phyloP scores from a whole-genome alignment of 345 rosid genomes.

The Murraya paniculata region DNA sequence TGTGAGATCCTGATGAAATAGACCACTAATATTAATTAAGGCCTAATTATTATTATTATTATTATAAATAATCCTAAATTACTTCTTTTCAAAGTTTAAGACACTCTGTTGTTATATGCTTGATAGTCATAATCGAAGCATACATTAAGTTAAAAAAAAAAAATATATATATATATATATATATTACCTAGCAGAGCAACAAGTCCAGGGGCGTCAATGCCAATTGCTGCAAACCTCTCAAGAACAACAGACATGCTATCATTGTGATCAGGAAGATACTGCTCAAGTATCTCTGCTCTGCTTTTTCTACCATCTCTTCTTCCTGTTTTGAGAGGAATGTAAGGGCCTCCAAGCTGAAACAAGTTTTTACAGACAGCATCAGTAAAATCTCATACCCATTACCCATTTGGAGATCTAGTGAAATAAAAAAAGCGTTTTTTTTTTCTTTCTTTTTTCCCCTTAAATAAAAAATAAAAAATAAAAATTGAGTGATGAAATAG shows the following conservation, averaged over 20 bases:
- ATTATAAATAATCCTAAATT: too few species aligned
- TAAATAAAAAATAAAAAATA: too few species aligned
- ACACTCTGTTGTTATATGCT: not conserved
- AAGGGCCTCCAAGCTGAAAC: conserved; percentile 85
- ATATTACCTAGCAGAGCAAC: conserved; percentile 72
- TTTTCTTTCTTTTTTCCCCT: too few species aligned
- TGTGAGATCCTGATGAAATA: conserved; percentile 62
- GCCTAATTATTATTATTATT: not conserved
- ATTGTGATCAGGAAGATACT: conserved; percentile 88
- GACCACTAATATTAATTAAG: not conserved
- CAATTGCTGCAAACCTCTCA: conserved; percentile 73
- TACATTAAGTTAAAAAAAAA: not conserved
- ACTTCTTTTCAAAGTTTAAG: not conserved
- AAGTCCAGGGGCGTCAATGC: conserved; percentile 76
- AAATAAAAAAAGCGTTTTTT: not conserved
- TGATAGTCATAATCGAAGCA: not conserved
- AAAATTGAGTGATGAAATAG: too few species aligned
- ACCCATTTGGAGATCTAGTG: not conserved
- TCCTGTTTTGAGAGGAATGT: conserved; percentile 84
- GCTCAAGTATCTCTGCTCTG: conserved; percentile 74
- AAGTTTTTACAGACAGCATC: not conserved
- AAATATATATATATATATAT: too few species aligned
- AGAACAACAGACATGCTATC: conserved; percentile 85
- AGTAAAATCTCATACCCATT: not conserved
- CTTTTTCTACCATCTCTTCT: conserved; percentile 90